Evolutionary conservation across 2,329 filamentous ascomycete genomes (phyloP).

Genomic region (Phialophora expanda): DNA sequence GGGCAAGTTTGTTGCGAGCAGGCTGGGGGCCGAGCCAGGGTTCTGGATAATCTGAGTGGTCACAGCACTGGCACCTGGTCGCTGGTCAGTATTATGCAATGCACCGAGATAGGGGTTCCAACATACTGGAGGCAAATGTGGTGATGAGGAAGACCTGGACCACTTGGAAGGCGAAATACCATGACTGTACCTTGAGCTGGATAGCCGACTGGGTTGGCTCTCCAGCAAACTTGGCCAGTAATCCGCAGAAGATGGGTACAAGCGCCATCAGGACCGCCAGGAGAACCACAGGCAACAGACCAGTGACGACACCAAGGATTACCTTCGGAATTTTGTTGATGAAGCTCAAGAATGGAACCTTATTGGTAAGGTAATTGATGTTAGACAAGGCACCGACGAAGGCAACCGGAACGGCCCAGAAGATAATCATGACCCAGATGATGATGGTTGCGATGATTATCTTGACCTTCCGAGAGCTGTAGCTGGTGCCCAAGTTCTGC

Average conservation of each 20-base stretch:
- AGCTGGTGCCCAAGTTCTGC: constrained; percentile 77
- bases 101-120: not conserved
- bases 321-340: constrained; percentile 70
- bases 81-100: constrained; percentile 10
- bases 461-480: constrained; percentile 62
- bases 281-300: constrained; percentile 78
- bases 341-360: constrained; percentile 69
- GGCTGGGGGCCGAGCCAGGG: constrained; percentile 65
- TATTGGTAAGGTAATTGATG: constrained; percentile 66
- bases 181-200: constrained; percentile 87
- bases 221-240: constrained; percentile 77
- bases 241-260: constrained; percentile 79
- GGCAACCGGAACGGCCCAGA: constrained; percentile 79
- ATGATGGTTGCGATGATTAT: constrained; percentile 71
- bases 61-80: constrained; percentile 72
- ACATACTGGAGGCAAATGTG: constrained; percentile 69
- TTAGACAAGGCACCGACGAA: constrained; percentile 89
- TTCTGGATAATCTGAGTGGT: constrained; percentile 67
- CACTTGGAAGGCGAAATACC: constrained; percentile 75
- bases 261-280: constrained; percentile 85
- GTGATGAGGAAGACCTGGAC: constrained; percentile 90
- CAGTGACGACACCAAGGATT: constrained; percentile 80
- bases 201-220: constrained; percentile 79
- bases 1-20: constrained; percentile 77
- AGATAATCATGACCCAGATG: constrained; percentile 78